Base-by-base conservation (phyloP, 345 rosid species). In the Triadica sebifera region DNA sequence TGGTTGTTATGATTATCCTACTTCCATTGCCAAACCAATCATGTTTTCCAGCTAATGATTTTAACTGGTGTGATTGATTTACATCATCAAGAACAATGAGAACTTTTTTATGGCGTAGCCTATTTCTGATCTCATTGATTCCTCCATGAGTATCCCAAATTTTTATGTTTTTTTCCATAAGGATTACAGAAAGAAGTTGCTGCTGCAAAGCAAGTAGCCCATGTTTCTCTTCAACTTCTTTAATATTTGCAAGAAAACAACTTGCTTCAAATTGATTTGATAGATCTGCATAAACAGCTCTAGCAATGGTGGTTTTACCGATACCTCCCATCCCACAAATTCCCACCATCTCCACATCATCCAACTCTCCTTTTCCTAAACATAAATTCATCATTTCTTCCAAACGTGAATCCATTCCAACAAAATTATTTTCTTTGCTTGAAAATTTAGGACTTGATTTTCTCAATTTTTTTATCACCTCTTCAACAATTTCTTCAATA, bases 321-420 rank as follows among this genome's bases (percentile, higher is more conserved):
- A 73, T 73, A 1, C 75, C 75, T 15, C 75, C 75, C 75, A 73
- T 73, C 34, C 75, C 75, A 16, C 61, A 73, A 51, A 73, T 62
- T 11, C 75, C 75, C 5, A 73, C 8, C 8, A 73, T 17, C 6
- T 53, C 69, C 50, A 73, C 61, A 34, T 39, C 69, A 63, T 73
- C 13, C 12, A 20, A 50, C 43, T 58, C 52, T 20, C 38, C 61
- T 22, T n/a, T 15, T 8, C 20, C 43, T n/a, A 51, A 37, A 49
- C 3, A 29, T 11, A 47, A 19, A 62, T 29, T 73, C 68, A 73
- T 73, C 68, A 73, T 63, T 6, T 37, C 68, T 46, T n/a, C 61
- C 34, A 73, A 50, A 19, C 69, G 69, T 39, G 75, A 73, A 47
- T 38, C 41, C 25, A 73, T 62, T n/a, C 75, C 75, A 9, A 49